These are phyloP conservation scores for Penicillium odoratum DNA, from an alignment of 495 filamentous ascomycete genomes.

Conservation along the genomic window DNA sequence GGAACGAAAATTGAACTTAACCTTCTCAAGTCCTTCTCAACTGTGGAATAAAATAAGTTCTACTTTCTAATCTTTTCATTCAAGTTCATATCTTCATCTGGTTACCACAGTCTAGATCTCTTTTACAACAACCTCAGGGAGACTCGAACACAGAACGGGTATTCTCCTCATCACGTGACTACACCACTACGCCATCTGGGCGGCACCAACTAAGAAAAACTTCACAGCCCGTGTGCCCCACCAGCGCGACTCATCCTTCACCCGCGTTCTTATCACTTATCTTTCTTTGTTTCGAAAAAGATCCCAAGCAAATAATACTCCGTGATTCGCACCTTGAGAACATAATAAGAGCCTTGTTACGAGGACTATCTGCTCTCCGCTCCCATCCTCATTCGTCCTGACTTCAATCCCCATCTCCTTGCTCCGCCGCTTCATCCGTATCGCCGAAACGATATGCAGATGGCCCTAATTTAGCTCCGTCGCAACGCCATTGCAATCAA, in stretches of 20 bases:
- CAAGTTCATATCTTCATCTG: too few relatives aligned
- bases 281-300: slow-evolving; percentile 10
- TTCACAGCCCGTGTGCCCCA: slow-evolving; percentile 13
- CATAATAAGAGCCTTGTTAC: too few relatives aligned
- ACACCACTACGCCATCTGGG: slow-evolving; percentile 30
- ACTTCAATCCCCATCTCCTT: too few relatives aligned
- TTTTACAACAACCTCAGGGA: neutral
- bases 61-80: too few relatives aligned
- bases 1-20: too few relatives aligned
- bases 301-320: neutral
- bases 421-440: neutral
- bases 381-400: neutral
- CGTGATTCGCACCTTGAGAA: too few relatives aligned
- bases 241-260: neutral
- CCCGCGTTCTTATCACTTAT: slow-evolving; percentile 19
- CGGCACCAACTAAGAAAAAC: slow-evolving; percentile 12
- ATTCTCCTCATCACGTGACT: slow-evolving; percentile 21
- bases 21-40: too few relatives aligned
- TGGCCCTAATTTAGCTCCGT: too few relatives aligned
- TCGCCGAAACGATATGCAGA: neutral
- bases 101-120: too few relatives aligned
- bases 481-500: too few relatives aligned
- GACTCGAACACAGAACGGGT: slow-evolving; percentile 2
- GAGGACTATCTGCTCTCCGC: neutral
- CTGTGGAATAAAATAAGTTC: too few relatives aligned